phyloP scores from a whole-genome alignment of 169 alveolate species.

The Cryptosporidium felis region DNA sequence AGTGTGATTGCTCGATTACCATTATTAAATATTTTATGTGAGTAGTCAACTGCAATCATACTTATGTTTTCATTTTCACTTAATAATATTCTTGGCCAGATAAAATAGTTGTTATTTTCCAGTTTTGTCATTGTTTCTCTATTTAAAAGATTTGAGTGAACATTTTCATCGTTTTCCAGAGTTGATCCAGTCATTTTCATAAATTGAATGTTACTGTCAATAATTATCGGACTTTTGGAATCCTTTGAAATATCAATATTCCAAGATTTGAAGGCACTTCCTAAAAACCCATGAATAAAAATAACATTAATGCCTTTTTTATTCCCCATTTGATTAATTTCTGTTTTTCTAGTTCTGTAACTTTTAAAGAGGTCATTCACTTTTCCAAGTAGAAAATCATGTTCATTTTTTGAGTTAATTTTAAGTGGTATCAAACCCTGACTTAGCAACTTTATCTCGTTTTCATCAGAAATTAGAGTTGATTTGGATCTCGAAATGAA shows the following conservation, averaged over 20 bases:
- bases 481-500: neutral
- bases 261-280: conserved; percentile 70
- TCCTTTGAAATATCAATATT: conserved; percentile 30
- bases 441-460: neutral
- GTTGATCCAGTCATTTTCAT: neutral
- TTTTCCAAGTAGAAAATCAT: neutral
- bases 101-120: conserved; percentile 12
- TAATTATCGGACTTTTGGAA: conserved; percentile 3
- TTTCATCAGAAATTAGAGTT: neutral
- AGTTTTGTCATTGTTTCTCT: neutral
- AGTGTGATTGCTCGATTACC: neutral
- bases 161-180: neutral
- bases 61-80: neutral
- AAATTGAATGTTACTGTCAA: neutral
- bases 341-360: neutral
- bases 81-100: conserved; percentile 61
- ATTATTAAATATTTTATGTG: conserved; percentile 33
- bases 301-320: conserved; percentile 7
- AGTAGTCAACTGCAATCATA: conserved; percentile 53
- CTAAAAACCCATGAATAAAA: conserved; percentile 60
- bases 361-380: neutral
- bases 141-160: neutral
- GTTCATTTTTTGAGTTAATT: neutral
- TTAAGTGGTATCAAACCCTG: conserved; percentile 47
- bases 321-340: neutral